phyloP scores from a whole-genome alignment of 2,329 filamentous ascomycete genomes.

The Ustulina deusta region DNA sequence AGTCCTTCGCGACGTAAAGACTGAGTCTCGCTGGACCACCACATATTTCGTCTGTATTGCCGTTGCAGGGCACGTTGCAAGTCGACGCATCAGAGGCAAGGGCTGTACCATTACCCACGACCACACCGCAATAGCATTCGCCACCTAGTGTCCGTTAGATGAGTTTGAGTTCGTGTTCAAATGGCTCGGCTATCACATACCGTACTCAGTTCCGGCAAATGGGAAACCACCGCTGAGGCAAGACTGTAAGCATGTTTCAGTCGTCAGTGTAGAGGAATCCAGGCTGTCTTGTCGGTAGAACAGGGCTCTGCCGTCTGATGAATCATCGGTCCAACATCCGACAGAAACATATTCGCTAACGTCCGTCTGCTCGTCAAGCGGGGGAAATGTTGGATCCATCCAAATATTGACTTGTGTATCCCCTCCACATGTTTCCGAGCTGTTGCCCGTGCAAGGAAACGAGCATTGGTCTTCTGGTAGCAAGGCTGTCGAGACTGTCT shows the following conservation, averaged over 20 bases:
- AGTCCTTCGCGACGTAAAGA: slow-evolving; percentile 61
- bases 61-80: slow-evolving; percentile 66
- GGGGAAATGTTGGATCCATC: slow-evolving; percentile 60
- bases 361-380: slow-evolving; percentile 55
- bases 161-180: slow-evolving; percentile 11
- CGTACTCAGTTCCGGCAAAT: slow-evolving; percentile 62
- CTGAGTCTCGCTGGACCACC: slow-evolving; percentile 59
- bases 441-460: slow-evolving; percentile 64
- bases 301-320: slow-evolving; percentile 58
- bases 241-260: slow-evolving; percentile 56
- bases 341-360: slow-evolving; percentile 66
- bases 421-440: slow-evolving; percentile 53
- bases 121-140: slow-evolving; percentile 65
- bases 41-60: slow-evolving; percentile 57
- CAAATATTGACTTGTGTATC: slow-evolving; percentile 39
- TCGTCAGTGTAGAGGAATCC: slow-evolving; percentile 55
- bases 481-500: slow-evolving; percentile 64
- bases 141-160: slow-evolving; percentile 41
- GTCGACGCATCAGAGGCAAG: slow-evolving; percentile 51
- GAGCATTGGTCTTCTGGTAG: slow-evolving; percentile 67
- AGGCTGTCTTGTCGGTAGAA: slow-evolving; percentile 57
- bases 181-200: slow-evolving; percentile 35
- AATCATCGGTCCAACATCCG: slow-evolving; percentile 70
- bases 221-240: slow-evolving; percentile 60
- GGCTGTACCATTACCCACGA: slow-evolving; percentile 62